phyloP scores from a whole-genome alignment of 148 eudicot species.

The Arctostaphylos glauca region DNA sequence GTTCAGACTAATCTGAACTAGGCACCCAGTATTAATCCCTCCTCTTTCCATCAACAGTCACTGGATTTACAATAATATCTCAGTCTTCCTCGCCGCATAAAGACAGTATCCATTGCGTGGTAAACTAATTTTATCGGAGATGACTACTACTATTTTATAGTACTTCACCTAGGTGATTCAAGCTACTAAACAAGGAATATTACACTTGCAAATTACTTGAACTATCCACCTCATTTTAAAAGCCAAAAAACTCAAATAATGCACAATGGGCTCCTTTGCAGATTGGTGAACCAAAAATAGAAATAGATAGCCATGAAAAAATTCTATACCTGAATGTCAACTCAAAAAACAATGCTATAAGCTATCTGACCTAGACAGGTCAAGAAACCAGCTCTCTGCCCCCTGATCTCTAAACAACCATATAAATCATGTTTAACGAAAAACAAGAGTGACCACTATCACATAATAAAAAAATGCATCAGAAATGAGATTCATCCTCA shows the following conservation, averaged over 20 bases:
- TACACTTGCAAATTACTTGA: not conserved
- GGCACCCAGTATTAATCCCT: not conserved
- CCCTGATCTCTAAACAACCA: not conserved
- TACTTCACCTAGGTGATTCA: not conserved
- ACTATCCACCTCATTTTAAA: not conserved
- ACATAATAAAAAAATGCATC: not conserved
- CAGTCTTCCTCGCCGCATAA: too few species aligned
- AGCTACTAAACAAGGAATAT: not conserved
- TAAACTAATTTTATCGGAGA: too few species aligned
- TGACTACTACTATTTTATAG: too few species aligned
- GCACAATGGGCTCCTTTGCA: not conserved
- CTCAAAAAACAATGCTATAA: not conserved
- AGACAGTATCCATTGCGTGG: too few species aligned
- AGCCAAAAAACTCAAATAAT: not conserved
- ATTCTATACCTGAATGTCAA: not conserved
- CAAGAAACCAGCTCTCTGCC: not conserved
- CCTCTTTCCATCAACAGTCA: too few species aligned
- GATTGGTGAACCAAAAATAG: not conserved
- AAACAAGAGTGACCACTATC: not conserved
- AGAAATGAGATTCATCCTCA: slow-evolving; percentile 22
- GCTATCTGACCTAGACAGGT: not conserved
- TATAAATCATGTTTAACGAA: not conserved
- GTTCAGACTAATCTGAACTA: not conserved
- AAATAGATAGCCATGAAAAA: not conserved
- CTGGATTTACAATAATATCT: too few species aligned